Conservation (phyloP, 2,329 filamentous ascomycete species). For the Akanthomyces dipterigenus region DNA sequence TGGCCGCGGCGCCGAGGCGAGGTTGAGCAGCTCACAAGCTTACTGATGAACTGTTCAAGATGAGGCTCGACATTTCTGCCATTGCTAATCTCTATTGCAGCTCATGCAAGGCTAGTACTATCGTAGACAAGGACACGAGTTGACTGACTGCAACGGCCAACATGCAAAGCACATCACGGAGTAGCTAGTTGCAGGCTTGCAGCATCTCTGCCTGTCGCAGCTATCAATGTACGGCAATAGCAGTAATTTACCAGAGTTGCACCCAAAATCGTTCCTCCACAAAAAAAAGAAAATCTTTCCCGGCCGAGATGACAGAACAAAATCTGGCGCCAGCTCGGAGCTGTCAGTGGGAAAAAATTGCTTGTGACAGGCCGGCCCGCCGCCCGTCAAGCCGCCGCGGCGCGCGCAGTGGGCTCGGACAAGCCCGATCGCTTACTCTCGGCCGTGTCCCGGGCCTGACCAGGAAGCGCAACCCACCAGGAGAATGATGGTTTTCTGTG, state of each 20-base stretch:
- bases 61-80: background rate
- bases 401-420: background rate
- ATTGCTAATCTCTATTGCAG: background rate
- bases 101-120: background rate
- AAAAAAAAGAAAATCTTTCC: background rate
- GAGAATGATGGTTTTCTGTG: too few species aligned
- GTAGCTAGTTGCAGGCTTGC: too few species aligned
- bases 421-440: slow-evolving; percentile 2
- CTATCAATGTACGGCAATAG: too few species aligned
- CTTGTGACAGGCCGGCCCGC: background rate
- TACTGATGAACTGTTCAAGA: background rate
- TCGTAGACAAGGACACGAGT: too few species aligned
- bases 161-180: too few species aligned
- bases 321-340: too few species aligned
- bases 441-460: background rate
- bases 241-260: background rate
- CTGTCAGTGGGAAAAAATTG: background rate
- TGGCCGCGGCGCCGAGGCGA: background rate
- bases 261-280: background rate
- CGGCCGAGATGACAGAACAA: background rate
- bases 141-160: too few species aligned
- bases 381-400: background rate
- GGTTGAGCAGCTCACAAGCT: background rate
- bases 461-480: too few species aligned
- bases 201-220: too few species aligned